Percentiles rank a stretch among this genome's conserved stretches.
Conservation (phyloP, 805 yeast species). For the Metschnikowia chrysomelidarum region DNA sequence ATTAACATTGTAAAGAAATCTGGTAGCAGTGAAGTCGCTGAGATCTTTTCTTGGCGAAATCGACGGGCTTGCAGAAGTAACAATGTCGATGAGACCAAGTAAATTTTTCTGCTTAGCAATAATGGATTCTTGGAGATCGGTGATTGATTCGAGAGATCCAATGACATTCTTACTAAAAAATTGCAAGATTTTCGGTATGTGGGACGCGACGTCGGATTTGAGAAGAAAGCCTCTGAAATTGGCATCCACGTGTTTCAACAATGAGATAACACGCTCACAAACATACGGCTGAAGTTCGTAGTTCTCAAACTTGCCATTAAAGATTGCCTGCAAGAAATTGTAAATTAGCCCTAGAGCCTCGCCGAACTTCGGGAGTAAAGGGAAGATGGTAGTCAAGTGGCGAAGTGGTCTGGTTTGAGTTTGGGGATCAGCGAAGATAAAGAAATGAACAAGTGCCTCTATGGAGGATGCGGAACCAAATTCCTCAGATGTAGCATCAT, state of each 20-base stretch:
- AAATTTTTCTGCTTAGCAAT: constrained; percentile 46
- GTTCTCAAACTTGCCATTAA: constrained; percentile 26
- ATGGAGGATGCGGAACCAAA: constrained; percentile 49
- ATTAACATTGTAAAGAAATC: constrained; percentile 53
- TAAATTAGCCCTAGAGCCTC: constrained; percentile 23
- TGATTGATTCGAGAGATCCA: constrained; percentile 32
- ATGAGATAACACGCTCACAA: constrained; percentile 49
- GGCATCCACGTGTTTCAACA: constrained; percentile 55
- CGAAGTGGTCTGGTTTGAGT: constrained; percentile 13
- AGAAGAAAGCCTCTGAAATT: constrained; percentile 69
- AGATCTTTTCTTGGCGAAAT: constrained; percentile 21
- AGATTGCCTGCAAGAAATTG: constrained; percentile 21
- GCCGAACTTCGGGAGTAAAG: constrained; percentile 36
- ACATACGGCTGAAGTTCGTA: constrained; percentile 26
- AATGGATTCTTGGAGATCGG: constrained; percentile 51
- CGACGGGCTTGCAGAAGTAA: constrained; percentile 5
- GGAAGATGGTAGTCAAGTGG: constrained; percentile 28
- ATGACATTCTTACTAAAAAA: constrained; percentile 19
- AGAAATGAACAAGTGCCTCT: constrained; percentile 76
- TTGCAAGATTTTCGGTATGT: constrained; percentile 53
- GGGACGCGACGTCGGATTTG: constrained; percentile 58
- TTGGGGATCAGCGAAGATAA: constrained; percentile 38
- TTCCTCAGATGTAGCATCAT: constrained; percentile 43
- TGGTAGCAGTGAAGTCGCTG: constrained; percentile 35
- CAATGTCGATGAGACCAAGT: constrained; percentile 26